Evolutionary conservation across 202 grass and related monocot species (phyloP).

Genomic region (Digitaria exilis): DNA sequence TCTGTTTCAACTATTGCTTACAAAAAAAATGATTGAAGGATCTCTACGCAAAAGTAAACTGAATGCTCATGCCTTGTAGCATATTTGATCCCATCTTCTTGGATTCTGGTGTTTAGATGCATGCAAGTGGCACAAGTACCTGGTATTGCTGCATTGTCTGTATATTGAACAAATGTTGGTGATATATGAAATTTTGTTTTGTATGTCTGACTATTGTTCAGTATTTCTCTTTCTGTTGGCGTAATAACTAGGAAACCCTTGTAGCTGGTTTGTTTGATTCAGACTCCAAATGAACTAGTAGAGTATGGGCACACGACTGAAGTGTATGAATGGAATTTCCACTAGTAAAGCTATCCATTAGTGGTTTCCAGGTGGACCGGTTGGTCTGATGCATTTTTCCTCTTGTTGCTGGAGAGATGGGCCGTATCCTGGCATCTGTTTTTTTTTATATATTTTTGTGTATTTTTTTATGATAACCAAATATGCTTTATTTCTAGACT

Average conservation of each 20-base stretch:
- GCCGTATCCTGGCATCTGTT: not conserved
- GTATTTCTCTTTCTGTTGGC: not conserved
- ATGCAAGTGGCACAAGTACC: not conserved
- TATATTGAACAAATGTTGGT: not conserved
- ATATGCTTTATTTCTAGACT: not conserved
- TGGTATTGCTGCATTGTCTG: not conserved
- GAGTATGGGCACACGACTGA: conserved; percentile 16
- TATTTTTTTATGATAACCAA: not conserved
- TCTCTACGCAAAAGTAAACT: not conserved
- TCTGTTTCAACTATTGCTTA: conserved; percentile 5
- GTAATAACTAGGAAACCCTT: not conserved
- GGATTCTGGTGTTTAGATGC: not conserved
- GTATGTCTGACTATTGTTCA: not conserved
- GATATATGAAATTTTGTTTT: conserved; percentile 6
- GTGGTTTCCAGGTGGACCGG: conserved; percentile 42
- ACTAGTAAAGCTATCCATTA: conserved; percentile 33
- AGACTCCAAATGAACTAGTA: conserved; percentile 8
- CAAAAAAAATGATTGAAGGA: conserved; percentile 26
- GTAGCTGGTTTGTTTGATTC: not conserved
- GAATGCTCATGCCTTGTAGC: too few relatives aligned
- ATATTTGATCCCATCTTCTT: conserved; percentile 9
- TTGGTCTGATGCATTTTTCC: conserved; percentile 24
- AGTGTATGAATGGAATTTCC: conserved; percentile 17
- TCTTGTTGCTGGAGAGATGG: not conserved
- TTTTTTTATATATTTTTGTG: not conserved